Evolutionary conservation across 352 stramenopile genomes (phyloP), one percentile per base, ranked within the genome.

Genomic region (Pythium rhizo-oryzae): DNA sequence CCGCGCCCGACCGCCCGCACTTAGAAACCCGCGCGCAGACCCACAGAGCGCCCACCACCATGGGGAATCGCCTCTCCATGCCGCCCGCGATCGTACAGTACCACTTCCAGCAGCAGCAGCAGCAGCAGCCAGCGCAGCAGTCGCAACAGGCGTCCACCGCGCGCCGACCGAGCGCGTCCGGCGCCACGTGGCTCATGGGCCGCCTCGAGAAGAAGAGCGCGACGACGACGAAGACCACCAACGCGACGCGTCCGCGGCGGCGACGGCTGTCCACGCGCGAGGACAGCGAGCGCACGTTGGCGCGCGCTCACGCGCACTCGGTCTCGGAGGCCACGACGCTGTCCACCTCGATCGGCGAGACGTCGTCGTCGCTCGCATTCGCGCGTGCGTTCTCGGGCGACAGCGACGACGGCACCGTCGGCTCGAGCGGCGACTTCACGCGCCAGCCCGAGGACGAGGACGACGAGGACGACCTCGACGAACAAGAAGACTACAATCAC

Each of bases 281-380:
- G 6, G 28, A 65, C 39, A 50, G 59, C 25, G 64, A 64, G 21
- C 2, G 4, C 41, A 5, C 41, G 12, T 4, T 47, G 15, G 15
- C 11, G 19, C 55, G 59, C 49, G 59, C 73, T 37, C 87, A 85
- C 55, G 62, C 63, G 49, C 76, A 88, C 64, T 79, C 79, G 65
- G 67, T 88, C 23, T 91, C 82, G 1, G 77, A 86, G 3, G 54
- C 67, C 39, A 82, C 78, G 56, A 87, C 81, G 4, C 62, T 80
- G 12, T 79, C 78, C 15, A 79, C 76, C 16, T 81, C 58, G 51
- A 43, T 43, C 39, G 25, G 55, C 47, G 19, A 50, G 33, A 47
- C 33, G 7, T 21, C 61, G n/a, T n/a, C n/a, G n/a, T 59, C 63
- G 47, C 57, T 68, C 24, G n/a, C 47, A 18, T 50, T 63, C 28